These are phyloP conservation scores for Iberis pinnata DNA, from an alignment of 345 rosid genomes.

Conservation along the genomic window DNA sequence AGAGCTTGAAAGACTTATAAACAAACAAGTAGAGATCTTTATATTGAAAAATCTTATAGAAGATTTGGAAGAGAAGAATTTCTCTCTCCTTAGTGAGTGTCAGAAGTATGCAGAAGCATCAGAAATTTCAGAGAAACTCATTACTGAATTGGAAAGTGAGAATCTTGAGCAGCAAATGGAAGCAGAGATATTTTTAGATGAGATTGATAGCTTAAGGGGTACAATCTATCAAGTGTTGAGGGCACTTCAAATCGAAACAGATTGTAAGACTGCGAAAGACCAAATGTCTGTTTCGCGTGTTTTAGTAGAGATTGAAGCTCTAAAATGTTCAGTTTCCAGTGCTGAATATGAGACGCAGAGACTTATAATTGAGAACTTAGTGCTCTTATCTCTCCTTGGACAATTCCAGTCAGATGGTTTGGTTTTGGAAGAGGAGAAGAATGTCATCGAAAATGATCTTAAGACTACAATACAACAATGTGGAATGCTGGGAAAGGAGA, in stretches of 20 bases:
- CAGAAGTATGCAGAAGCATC: constrained; percentile 69
- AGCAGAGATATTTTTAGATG: constrained; percentile 56
- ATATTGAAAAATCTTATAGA: constrained; percentile 61
- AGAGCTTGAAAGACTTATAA: constrained; percentile 77
- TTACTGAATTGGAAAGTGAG: constrained; percentile 70
- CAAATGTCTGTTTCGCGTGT: constrained; percentile 43
- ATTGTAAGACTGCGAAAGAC: constrained; percentile 29
- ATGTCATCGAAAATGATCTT: constrained; percentile 37
- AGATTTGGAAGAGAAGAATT: constrained; percentile 67
- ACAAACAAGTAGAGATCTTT: constrained; percentile 73
- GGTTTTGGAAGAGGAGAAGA: constrained; percentile 45
- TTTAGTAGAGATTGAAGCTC: constrained; percentile 43
- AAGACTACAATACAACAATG: constrained; percentile 27
- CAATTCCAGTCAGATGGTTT: constrained; percentile 46
- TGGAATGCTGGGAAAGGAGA: constrained; percentile 40
- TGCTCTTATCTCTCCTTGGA: constrained; percentile 51
- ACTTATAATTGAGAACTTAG: constrained; percentile 65
- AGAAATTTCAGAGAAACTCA: constrained; percentile 56
- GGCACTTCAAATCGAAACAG: constrained; percentile 62
- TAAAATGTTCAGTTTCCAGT: constrained; percentile 45
- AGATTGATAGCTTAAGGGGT: constrained; percentile 52
- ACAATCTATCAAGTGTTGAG: constrained; percentile 55
- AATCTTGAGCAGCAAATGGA: constrained; percentile 74
- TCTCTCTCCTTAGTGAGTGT: constrained; percentile 59
- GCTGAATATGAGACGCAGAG: constrained; percentile 56